These are phyloP conservation scores for Penicillium tannophilum DNA, from an alignment of 495 filamentous ascomycete species.

Conservation along the genomic window DNA sequence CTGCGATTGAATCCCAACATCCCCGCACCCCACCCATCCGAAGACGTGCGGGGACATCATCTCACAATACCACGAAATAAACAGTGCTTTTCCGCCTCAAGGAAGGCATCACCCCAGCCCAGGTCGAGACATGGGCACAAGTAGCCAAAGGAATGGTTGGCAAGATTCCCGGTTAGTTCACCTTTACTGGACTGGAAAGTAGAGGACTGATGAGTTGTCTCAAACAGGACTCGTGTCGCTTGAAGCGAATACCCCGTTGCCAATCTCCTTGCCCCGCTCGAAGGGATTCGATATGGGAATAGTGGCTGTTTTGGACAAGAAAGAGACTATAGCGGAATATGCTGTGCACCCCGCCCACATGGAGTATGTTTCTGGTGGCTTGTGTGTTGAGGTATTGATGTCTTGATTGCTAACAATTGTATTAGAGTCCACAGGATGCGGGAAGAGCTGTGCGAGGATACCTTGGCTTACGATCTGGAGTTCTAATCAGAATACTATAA, in stretches of 20 bases:
- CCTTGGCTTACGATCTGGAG: constrained; percentile 49
- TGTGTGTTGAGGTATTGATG: no score
- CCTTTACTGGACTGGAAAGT: neutral
- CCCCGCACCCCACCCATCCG: neutral
- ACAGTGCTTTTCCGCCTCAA: constrained; percentile 50
- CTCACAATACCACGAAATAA: constrained; percentile 13
- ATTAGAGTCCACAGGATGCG: constrained; percentile 43
- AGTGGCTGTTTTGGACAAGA: constrained; percentile 43
- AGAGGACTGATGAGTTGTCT: neutral
- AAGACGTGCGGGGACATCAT: constrained; percentile 7
- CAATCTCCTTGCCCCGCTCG: constrained; percentile 41
- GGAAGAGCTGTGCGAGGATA: constrained; percentile 48
- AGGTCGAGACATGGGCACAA: constrained; percentile 34
- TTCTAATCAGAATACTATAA: constrained; percentile 22
- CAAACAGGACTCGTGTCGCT: constrained; percentile 34
- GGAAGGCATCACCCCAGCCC: constrained; percentile 32
- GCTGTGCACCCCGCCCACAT: constrained; percentile 42
- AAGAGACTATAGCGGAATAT: constrained; percentile 41
- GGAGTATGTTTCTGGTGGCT: constrained; percentile 29
- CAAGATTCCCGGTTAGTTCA: constrained; percentile 37
- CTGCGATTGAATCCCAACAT: neutral
- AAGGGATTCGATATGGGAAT: constrained; percentile 48
- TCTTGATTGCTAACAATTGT: neutral
- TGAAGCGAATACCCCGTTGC: constrained; percentile 33
- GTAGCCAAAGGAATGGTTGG: constrained; percentile 39